Evolutionary conservation across 768 basidiomycete species (phyloP).

Genomic region (Tylopilus balloui): DNA sequence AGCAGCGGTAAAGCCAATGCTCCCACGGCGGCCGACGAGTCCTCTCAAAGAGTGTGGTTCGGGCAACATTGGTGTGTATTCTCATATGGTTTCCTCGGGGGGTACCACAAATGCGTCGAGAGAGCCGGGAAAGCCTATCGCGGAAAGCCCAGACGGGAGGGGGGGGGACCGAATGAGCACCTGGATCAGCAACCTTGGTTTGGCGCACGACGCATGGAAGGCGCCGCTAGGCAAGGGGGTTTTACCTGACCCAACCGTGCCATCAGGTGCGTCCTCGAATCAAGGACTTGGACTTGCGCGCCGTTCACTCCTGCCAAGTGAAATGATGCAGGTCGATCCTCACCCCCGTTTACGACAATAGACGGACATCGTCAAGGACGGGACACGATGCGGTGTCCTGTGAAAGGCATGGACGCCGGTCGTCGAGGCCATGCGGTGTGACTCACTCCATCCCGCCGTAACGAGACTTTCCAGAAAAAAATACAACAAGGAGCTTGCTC

Average conservation of each 20-base stretch:
- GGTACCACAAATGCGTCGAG: slow-evolving; percentile 4
- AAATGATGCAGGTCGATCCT: slow-evolving; percentile 41
- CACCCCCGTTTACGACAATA: slow-evolving; percentile 74
- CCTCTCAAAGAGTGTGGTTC: slow-evolving; percentile 41
- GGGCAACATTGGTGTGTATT: slow-evolving; percentile 1
- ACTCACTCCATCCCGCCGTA: slow-evolving; percentile 53
- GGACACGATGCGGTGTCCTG: slow-evolving; percentile 50
- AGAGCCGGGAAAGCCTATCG: slow-evolving; percentile 5
- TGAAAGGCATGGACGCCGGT: slow-evolving; percentile 48
- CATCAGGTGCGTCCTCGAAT: slow-evolving; percentile 46
- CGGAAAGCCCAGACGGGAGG: neutral
- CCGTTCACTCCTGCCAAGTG: slow-evolving; percentile 2
- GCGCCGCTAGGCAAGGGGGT: slow-evolving; percentile 46
- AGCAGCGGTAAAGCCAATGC: slow-evolving; percentile 48
- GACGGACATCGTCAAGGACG: slow-evolving; percentile 53
- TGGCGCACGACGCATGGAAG: slow-evolving; percentile 42
- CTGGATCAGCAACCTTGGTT: slow-evolving; percentile 5
- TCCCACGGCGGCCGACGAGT: slow-evolving; percentile 47
- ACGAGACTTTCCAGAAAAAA: slow-evolving; percentile 39
- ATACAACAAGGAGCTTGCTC: slow-evolving; percentile 53
- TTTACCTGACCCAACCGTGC: slow-evolving; percentile 49
- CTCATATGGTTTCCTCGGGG: slow-evolving; percentile 7
- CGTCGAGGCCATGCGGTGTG: slow-evolving; percentile 51
- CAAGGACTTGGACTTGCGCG: neutral
- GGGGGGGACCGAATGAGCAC: neutral